Evolutionary conservation across 179 eudicot species (phyloP).

Genomic region (Gypsophila paniculata): DNA sequence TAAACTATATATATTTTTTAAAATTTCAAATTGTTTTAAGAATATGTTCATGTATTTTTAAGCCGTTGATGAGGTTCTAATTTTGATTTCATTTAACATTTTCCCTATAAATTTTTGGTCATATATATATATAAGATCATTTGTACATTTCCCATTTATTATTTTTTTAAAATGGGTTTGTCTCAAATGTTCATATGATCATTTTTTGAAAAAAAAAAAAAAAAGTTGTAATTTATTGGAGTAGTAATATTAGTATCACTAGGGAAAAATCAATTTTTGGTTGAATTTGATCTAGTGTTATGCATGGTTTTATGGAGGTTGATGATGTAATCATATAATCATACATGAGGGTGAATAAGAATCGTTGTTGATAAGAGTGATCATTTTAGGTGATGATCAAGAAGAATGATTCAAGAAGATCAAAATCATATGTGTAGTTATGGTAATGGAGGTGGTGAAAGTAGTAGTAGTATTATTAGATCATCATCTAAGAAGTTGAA

Average conservation of each 20-base stretch:
- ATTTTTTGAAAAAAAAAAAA: no score
- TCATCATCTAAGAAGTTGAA: constrained; percentile 58
- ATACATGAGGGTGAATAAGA: background rate
- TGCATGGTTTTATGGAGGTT: background rate
- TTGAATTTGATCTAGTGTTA: background rate
- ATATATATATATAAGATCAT: no score
- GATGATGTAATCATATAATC: background rate
- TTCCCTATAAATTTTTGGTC: background rate
- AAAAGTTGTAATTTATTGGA: background rate
- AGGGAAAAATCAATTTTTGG: background rate
- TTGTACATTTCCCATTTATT: background rate
- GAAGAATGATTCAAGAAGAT: constrained; percentile 47
- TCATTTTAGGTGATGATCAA: background rate
- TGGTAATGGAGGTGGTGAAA: constrained; percentile 24
- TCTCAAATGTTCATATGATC: background rate
- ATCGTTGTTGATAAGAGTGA: background rate
- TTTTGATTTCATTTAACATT: background rate
- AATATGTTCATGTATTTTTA: background rate
- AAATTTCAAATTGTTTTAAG: background rate
- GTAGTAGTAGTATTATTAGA: constrained; percentile 16
- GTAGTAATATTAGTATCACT: background rate
- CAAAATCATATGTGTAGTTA: constrained; percentile 37
- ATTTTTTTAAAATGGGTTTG: background rate
- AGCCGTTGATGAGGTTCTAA: constrained; percentile 15
- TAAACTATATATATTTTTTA: background rate